Conservation (phyloP, 1,284 basidiomycete genomes). For the Ustilago bromivora region DNA sequence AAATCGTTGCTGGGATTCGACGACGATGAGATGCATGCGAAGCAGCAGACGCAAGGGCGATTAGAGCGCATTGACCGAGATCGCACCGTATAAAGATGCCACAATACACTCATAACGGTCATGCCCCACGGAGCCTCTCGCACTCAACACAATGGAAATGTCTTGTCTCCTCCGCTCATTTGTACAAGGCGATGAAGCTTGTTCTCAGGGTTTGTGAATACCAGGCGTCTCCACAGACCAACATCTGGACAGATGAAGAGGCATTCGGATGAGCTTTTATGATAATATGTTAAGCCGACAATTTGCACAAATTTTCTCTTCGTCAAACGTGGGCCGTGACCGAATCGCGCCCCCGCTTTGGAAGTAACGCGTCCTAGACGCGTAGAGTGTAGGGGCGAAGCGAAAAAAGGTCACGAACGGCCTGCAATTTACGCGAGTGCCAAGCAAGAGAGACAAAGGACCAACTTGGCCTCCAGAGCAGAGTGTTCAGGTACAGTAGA, state of each 20-base stretch:
- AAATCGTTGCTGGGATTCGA: constrained; percentile 44
- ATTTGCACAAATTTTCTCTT: background rate
- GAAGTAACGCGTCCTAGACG: constrained; percentile 31
- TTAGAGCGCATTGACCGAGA: constrained; percentile 43
- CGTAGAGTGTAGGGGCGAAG: constrained; percentile 24
- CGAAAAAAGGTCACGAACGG: constrained; percentile 10
- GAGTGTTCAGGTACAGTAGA: background rate
- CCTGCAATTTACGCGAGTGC: constrained; percentile 25
- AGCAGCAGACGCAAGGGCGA: constrained; percentile 37
- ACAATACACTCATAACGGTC: background rate
- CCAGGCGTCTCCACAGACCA: no score
- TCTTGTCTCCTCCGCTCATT: no score
- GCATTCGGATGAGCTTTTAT: background rate
- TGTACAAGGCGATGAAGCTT: no score
- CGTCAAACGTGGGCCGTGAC: constrained; percentile 4
- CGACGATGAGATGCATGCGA: constrained; percentile 33
- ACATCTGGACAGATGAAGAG: background rate
- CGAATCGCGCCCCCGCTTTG: constrained; percentile 5
- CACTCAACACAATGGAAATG: no score
- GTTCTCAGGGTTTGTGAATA: no score
- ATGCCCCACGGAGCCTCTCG: no score
- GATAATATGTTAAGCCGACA: background rate
- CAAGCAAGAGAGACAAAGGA: constrained; percentile 3
- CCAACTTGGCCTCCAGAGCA: constrained; percentile 10
- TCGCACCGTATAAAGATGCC: constrained; percentile 23